Evolutionary conservation across 768 basidiomycete genomes (phyloP).

Genomic region (Mycena galericulata): DNA sequence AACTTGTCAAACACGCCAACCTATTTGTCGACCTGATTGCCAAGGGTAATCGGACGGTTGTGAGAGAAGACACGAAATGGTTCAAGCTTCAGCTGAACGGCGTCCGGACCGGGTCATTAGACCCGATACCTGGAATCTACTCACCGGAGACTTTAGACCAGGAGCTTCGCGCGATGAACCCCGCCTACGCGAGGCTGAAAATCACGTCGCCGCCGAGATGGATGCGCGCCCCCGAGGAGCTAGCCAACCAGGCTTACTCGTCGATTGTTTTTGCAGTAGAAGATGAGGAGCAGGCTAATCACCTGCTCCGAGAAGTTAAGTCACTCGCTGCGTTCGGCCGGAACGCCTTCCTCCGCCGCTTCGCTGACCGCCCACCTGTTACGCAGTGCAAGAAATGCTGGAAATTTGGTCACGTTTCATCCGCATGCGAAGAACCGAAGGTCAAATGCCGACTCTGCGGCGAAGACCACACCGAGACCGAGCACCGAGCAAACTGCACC

Average conservation of each 20-base stretch:
- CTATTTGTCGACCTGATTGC: conserved; percentile 1
- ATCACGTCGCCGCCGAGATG: background rate
- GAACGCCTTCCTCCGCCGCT: background rate
- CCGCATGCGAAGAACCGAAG: background rate
- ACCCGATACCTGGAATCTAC: background rate
- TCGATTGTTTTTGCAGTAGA: conserved; percentile 12
- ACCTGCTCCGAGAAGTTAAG: conserved; percentile 17
- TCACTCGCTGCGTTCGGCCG: conserved; percentile 17
- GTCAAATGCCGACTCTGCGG: conserved; percentile 17
- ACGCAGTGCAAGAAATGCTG: conserved; percentile 18
- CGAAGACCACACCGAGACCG: conserved; percentile 8
- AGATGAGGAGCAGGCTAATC: background rate
- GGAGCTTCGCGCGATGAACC: conserved; percentile 10
- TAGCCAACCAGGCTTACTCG: background rate
- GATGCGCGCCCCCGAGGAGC: conserved; percentile 8
- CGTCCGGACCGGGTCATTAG: conserved; percentile 4
- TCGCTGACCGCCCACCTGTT: conserved; percentile 16
- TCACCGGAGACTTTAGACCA: background rate
- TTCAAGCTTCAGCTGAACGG: conserved; percentile 16
- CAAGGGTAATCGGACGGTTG: background rate
- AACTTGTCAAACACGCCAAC: background rate
- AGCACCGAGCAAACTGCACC: conserved; percentile 5
- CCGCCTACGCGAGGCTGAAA: background rate
- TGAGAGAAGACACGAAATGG: conserved; percentile 7
- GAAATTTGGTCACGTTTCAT: background rate